Evolutionary conservation across 176 grass and related monocot species (phyloP), one percentile per base, ranked within the genome.

Genomic region (Rhipidocladum racemiflorum): DNA sequence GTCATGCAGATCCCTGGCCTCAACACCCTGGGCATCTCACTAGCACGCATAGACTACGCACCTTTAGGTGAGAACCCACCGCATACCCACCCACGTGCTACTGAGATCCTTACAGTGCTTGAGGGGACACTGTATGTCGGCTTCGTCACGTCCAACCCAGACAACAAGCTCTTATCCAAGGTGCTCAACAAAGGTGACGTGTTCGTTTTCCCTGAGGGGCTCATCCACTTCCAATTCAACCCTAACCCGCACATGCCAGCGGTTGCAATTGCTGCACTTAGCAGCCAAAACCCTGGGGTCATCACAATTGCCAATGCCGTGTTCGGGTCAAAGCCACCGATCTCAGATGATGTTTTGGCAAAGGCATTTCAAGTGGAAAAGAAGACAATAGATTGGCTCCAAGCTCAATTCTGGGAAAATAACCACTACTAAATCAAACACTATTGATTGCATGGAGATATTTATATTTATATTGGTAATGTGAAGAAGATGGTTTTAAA

Each of bases 141-240:
- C 0, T 90, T 90, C 9, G 53, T 90, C 65, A 90, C 88, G 0
- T 86, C 88, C 3, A 85, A 75, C 15, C 5, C 35, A 20, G n/a
- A n/a, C n/a, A 82, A 82, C 39, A 83, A 60, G 7, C 73, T 90
- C 4, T 77, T 87, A 4, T 5, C 88, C 64, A 70, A 4, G 82
- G 82, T 4, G 83, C n/a, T n/a, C n/a, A n/a, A n/a, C n/a, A n/a
- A n/a, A n/a, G 71, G 77, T 4, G 82, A 86, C 2, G 83, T 90
- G 13, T 90, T 90, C 38, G 83, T 89, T 23, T 89, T 88, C 6
- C 83, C 82, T 0, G 0, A 68, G 0, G 83, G 87, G 2, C 70
- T 86, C 38, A 70, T 85, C 21, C 76, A 86, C 21, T 89, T 89
- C 4, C 83, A 86, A 2, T 89, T 85, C 62, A 89, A 89, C 2